Percentiles rank a stretch among this genome's conserved stretches.
These are phyloP conservation scores for Westerdykella sp. DNA, from an alignment of 2,329 filamentous ascomycete genomes.

Conservation along the genomic window DNA sequence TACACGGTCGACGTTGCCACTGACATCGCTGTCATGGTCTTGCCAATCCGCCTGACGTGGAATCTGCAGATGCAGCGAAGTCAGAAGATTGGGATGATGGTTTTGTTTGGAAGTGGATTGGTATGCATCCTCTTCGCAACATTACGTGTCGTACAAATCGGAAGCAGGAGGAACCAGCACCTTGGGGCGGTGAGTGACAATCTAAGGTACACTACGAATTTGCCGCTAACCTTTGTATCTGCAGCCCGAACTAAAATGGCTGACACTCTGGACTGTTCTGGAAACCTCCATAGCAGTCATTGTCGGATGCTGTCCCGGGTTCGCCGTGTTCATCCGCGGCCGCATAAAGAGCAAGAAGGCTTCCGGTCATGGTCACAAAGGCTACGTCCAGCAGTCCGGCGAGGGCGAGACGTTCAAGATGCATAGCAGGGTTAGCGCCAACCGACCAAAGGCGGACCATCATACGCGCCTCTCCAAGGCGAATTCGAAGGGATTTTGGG, in stretches of 20 bases:
- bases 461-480: neutral
- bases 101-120: slow-evolving; percentile 15
- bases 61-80: slow-evolving; percentile 28
- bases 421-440: neutral
- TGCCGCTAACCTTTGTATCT: too few species aligned
- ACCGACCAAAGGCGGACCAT: neutral
- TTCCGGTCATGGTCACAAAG: neutral
- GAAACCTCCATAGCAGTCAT: slow-evolving; percentile 29
- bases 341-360: slow-evolving; percentile 3
- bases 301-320: neutral
- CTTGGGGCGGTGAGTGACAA: too few species aligned
- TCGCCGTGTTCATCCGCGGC: slow-evolving; percentile 8
- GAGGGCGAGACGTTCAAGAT: neutral
- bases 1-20: slow-evolving; percentile 32
- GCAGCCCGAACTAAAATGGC: slow-evolving; percentile 26
- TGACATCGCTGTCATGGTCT: slow-evolving; percentile 26
- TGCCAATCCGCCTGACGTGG: slow-evolving; percentile 34
- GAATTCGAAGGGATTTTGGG: neutral
- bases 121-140: slow-evolving; percentile 18
- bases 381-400: neutral
- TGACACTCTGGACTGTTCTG: slow-evolving; percentile 31
- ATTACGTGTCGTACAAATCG: slow-evolving; percentile 27
- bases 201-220: too few species aligned
- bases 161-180: slow-evolving; percentile 13
- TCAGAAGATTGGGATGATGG: slow-evolving; percentile 30